These are phyloP conservation scores for Ascochyta clinopodiicola DNA, from an alignment of 2,329 filamentous ascomycete species.

Conservation along the genomic window DNA sequence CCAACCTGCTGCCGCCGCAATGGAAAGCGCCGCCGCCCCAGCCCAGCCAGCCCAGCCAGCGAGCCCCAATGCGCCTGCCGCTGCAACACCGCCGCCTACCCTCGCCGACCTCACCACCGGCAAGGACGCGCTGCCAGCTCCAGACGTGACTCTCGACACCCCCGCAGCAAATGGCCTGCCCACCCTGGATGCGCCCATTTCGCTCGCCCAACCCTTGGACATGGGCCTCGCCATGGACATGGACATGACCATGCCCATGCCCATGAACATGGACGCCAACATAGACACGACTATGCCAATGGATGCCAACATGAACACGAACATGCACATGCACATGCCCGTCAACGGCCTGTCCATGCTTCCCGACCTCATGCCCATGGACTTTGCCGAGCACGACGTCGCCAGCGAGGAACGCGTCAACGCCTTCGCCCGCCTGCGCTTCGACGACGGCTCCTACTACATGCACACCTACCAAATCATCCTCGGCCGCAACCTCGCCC, in stretches of 20 bases:
- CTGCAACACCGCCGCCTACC: constrained; percentile 19
- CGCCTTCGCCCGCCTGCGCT: constrained; percentile 71
- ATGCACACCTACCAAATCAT: constrained; percentile 78
- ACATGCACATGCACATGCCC: constrained; percentile 17
- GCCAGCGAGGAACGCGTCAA: constrained; percentile 53
- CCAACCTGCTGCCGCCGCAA: constrained; percentile 32
- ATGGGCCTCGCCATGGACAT: constrained; percentile 19
- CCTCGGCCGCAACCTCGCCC: constrained; percentile 70
- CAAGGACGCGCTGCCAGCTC: constrained; percentile 11
- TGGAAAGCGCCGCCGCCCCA: constrained; percentile 39
- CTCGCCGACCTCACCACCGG: constrained; percentile 5
- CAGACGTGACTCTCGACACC: constrained; percentile 10
- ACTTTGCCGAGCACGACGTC: constrained; percentile 13
- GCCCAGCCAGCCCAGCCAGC: constrained; percentile 31
- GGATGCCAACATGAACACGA: constrained; percentile 15
- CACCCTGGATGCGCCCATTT: constrained; percentile 31
- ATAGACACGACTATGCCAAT: constrained; percentile 17
- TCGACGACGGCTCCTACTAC: constrained; percentile 77
- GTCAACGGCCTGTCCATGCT: constrained; percentile 18
- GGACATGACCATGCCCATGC: constrained; percentile 17
- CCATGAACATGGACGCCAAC: constrained; percentile 22
- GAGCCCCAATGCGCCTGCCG: constrained; percentile 26
- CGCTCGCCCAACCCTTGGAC: constrained; percentile 23
- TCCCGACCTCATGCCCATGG: constrained; percentile 11
- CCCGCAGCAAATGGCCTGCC: constrained; percentile 20